Conservation (phyloP, 2,329 filamentous ascomycete species). For the Diplocarpon mali region DNA sequence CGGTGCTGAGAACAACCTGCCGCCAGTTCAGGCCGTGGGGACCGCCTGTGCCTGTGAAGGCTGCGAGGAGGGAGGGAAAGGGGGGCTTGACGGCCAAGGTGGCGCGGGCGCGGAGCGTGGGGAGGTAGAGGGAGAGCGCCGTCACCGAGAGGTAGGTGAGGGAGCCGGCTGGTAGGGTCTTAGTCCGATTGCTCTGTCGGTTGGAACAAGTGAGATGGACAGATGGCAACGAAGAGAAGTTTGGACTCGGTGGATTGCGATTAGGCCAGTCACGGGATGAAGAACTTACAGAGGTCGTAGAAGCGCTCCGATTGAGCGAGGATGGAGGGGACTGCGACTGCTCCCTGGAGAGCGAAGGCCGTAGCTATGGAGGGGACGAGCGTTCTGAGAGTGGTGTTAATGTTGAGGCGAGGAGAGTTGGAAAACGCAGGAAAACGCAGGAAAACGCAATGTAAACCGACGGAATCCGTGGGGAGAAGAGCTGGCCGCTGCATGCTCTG, state of each 20-base stretch:
- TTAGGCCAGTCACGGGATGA: neutral
- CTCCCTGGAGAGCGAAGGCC: constrained; percentile 52
- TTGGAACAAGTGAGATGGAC: too few relatives aligned
- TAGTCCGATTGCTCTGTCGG: neutral
- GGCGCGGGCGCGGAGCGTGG: constrained; percentile 42
- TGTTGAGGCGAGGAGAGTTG: neutral
- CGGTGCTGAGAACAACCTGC: constrained; percentile 41
- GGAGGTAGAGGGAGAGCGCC: constrained; percentile 49
- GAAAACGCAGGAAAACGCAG: neutral
- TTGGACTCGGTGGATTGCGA: neutral
- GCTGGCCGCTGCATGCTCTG: neutral
- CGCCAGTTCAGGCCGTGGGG: constrained; percentile 47
- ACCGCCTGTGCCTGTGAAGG: constrained; percentile 33
- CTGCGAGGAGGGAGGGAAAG: constrained; percentile 36
- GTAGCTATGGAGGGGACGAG: constrained; percentile 50
- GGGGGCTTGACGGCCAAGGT: constrained; percentile 34
- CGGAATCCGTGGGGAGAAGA: neutral
- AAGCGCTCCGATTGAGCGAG: constrained; percentile 50
- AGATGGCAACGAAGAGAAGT: neutral
- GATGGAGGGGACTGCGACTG: constrained; percentile 51
- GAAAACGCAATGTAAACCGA: neutral
- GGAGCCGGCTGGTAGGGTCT: constrained; percentile 39
- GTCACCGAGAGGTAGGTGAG: constrained; percentile 56
- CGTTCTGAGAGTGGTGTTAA: constrained; percentile 28
- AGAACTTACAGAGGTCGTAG: constrained; percentile 42